A percentile compares a stretch with the other conserved stretches of the same genome.
Evolutionary conservation across 2,329 filamentous ascomycete species (phyloP).

Genomic region (Domatiomyces globalis): DNA sequence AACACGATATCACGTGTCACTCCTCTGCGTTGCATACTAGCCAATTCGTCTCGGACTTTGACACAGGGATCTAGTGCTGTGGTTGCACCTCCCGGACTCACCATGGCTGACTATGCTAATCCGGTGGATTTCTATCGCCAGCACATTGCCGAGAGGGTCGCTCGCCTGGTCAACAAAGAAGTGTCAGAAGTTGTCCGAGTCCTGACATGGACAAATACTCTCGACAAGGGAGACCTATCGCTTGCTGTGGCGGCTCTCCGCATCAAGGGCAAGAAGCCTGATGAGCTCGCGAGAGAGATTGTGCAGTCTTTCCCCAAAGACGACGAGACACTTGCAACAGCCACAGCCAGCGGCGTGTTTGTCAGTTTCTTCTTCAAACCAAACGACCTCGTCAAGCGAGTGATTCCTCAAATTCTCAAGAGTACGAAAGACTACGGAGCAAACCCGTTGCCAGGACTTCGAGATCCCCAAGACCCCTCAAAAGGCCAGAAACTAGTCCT

Average conservation of each 20-base stretch:
- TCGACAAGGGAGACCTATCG: constrained; percentile 34
- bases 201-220: constrained; percentile 31
- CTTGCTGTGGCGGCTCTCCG: constrained; percentile 31
- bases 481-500: constrained; percentile 43
- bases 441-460: constrained; percentile 44
- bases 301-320: constrained; percentile 42
- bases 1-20: neutral
- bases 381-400: constrained; percentile 39
- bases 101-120: constrained; percentile 27
- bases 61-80: neutral
- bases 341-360: constrained; percentile 39
- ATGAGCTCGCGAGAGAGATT: constrained; percentile 42
- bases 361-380: constrained; percentile 54
- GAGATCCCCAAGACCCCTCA: constrained; percentile 41
- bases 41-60: neutral
- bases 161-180: constrained; percentile 26
- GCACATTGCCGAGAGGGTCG: constrained; percentile 31
- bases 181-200: constrained; percentile 27
- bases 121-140: constrained; percentile 34
- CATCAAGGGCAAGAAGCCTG: constrained; percentile 44
- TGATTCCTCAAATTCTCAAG: constrained; percentile 46
- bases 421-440: constrained; percentile 44
- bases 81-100: constrained; percentile 14
- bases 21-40: neutral
- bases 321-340: constrained; percentile 34